Conservation (phyloP, 768 basidiomycete species). For the Auricularia cornea region DNA sequence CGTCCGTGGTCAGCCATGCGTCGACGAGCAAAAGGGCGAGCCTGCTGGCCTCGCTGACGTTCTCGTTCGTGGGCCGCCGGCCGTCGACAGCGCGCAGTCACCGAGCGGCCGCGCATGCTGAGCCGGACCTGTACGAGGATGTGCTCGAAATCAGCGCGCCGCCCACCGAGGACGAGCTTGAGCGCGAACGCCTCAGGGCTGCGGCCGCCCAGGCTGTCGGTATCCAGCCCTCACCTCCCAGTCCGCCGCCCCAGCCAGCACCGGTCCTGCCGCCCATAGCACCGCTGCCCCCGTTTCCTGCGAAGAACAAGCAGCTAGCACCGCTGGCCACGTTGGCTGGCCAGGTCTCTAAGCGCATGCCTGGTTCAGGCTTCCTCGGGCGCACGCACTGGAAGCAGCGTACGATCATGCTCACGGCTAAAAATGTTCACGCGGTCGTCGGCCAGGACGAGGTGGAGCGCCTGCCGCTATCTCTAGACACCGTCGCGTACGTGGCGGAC, state of each 20-base stretch:
- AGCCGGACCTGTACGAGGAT: not conserved
- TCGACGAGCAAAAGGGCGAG: not conserved
- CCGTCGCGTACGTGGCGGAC: not conserved
- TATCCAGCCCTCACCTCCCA: not conserved
- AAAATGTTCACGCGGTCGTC: not conserved
- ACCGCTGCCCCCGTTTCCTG: not conserved
- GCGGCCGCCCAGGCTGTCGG: not conserved
- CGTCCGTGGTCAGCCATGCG: not conserved
- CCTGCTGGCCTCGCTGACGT: not conserved
- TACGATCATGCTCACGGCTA: not conserved
- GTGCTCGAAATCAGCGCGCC: not conserved
- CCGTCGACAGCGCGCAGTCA: not conserved
- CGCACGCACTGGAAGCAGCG: not conserved
- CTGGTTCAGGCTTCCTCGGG: not conserved
- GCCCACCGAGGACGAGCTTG: conserved; percentile 1
- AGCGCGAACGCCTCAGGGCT: not conserved
- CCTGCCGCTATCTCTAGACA: not conserved
- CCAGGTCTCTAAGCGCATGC: not conserved
- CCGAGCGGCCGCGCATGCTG: not conserved
- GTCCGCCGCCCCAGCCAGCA: not conserved
- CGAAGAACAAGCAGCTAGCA: not conserved
- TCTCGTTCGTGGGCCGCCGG: not conserved
- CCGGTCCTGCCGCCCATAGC: not conserved
- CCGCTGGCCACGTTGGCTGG: not conserved
- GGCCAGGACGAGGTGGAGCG: not conserved